Conservation (phyloP, 2,329 filamentous ascomycete genomes). For the Diaporthe vaccinii region DNA sequence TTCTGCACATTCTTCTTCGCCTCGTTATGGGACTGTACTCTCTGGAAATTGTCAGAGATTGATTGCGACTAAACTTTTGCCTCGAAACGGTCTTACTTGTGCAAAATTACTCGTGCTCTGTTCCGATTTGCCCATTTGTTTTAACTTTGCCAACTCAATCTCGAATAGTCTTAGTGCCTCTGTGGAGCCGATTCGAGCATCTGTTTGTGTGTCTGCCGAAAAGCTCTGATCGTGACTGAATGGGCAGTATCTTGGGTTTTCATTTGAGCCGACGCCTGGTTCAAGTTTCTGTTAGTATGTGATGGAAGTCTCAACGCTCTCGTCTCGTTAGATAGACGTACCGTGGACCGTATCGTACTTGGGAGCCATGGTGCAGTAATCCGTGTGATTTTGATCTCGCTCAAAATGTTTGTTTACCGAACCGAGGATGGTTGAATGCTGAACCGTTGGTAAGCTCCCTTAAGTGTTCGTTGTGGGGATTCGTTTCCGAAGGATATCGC, state of each 20-base stretch:
- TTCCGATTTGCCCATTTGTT: conserved; percentile 16
- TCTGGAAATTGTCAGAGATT: background rate
- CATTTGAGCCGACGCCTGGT: background rate
- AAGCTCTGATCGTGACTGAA: background rate
- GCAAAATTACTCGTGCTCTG: background rate
- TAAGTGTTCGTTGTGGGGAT: background rate
- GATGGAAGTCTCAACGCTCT: background rate
- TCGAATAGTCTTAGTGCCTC: conserved; percentile 18
- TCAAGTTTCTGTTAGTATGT: background rate
- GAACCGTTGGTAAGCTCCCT: background rate
- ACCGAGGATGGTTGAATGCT: background rate
- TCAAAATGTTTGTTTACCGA: background rate
- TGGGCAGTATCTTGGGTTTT: conserved; percentile 3
- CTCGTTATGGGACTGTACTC: background rate
- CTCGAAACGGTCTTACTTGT: background rate
- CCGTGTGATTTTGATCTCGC: background rate
- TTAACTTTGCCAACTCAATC: conserved; percentile 12
- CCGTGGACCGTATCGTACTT: background rate
- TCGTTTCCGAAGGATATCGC: background rate
- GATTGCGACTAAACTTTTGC: background rate
- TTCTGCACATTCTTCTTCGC: background rate
- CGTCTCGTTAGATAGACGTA: background rate
- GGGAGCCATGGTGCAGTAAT: background rate
- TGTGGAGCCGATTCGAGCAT: background rate
- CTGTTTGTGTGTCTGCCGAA: background rate